A percentile compares a stretch with the other conserved stretches of the same genome.
Conservation (phyloP, 139 green algal genomes). For the Ettlia oleoabundans region DNA sequence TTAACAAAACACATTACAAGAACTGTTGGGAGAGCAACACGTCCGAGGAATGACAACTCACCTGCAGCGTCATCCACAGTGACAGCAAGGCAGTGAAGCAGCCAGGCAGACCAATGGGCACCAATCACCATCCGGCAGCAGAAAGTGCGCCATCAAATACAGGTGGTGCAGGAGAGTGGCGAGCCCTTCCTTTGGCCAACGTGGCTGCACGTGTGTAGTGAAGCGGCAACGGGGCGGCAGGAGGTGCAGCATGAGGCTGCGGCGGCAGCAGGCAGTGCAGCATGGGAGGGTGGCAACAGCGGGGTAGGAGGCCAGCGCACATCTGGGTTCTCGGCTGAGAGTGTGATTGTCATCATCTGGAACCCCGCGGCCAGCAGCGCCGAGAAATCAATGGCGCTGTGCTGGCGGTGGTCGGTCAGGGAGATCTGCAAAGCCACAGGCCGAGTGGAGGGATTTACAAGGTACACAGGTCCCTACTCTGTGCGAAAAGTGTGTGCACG, state of each 20-base stretch:
- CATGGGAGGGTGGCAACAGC: neutral
- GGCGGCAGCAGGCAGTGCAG: neutral
- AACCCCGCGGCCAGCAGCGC: conserved; percentile 10
- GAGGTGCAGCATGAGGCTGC: neutral
- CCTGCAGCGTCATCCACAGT: too few species aligned
- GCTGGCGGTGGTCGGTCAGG: conserved; percentile 4
- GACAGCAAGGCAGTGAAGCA: too few species aligned
- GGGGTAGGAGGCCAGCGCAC: neutral
- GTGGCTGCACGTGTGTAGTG: too few species aligned
- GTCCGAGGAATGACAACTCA: neutral
- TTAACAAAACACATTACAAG: too few species aligned
- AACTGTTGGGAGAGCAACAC: neutral
- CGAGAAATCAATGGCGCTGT: neutral
- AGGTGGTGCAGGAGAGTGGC: too few species aligned
- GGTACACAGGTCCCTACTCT: neutral
- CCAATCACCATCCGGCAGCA: too few species aligned
- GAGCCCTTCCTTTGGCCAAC: too few species aligned
- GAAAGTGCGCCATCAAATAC: too few species aligned
- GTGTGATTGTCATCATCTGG: conserved; percentile 17
- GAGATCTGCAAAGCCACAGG: conserved; percentile 12
- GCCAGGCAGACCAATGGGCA: too few species aligned
- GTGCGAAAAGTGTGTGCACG: neutral
- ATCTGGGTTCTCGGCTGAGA: neutral
- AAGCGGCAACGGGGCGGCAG: too few species aligned
- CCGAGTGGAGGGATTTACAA: neutral